Evolutionary conservation across 768 basidiomycete genomes (phyloP), one percentile per base, ranked within the genome.

Genomic region (Cystobasidium onofrii): DNA sequence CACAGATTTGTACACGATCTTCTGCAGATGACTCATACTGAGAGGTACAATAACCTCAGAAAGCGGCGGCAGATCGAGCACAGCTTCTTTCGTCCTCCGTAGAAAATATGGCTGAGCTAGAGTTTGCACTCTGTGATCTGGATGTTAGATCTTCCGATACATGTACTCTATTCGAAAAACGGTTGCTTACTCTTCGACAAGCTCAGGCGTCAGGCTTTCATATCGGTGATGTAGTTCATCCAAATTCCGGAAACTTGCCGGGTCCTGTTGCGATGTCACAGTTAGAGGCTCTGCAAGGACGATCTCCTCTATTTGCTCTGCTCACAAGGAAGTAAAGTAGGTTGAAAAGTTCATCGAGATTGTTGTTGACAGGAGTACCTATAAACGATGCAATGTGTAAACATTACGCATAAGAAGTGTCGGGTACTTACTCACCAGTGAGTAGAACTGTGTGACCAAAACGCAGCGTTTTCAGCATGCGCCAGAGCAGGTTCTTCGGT

Each of bases 301-400:
- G n/a, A n/a, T n/a, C n/a, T n/a, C n/a, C n/a, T n/a, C n/a, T n/a
- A n/a, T n/a, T n/a, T n/a, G n/a, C n/a, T n/a, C n/a, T n/a, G 1
- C 27, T 43, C 50, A 80, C 82, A 20, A 98, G 85, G 83, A 98
- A 98, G 80, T 92, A 91, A 88, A 99, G 92, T 52, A 99, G 84
- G 80, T 94, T 98, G 84, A 98, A 95, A 29, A 99, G 82, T 81
- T 99, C 96, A 60, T 91, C 86, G 27, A 99, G 89, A 79, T 97
- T 98, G 83, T 98, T 98, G 81, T 98, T 98, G 73, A 98, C 81
- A 0, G 95, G 95, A 0, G 96, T 98, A 86, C 75, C 66, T 46
- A 31, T 44, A 34, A 10, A 79, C 86, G 79, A 80, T 89, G 91
- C 1, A 86, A 82, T 89, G 90, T 46, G 95, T 83, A 75, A 89